Conservation (phyloP, 1,139 yeast species). For the Hansenula anomala region DNA sequence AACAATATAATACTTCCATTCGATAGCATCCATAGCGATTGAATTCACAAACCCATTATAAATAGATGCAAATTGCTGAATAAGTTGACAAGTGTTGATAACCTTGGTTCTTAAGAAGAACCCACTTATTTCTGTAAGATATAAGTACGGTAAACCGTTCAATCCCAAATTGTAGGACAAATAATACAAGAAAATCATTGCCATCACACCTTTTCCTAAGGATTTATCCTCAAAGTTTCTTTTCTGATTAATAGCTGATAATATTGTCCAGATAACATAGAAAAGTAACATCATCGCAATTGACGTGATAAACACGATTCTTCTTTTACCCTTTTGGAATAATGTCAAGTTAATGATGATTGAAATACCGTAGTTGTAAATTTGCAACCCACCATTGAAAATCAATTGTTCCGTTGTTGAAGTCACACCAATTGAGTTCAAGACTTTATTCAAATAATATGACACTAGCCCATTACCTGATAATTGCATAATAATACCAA, state of each 20-base stretch:
- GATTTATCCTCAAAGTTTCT: constrained; percentile 23
- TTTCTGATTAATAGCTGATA: constrained; percentile 28
- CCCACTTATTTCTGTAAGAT: constrained; percentile 35
- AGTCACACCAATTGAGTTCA: constrained; percentile 47
- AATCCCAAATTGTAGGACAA: constrained; percentile 29
- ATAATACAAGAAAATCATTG: constrained; percentile 32
- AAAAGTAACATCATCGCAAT: constrained; percentile 27
- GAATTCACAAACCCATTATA: constrained; percentile 51
- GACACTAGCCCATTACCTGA: too few species aligned
- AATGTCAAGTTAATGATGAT: constrained; percentile 25
- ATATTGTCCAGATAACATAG: constrained; percentile 31
- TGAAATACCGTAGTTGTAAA: constrained; percentile 24
- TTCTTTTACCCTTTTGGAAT: constrained; percentile 26
- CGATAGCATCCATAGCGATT: constrained; percentile 53
- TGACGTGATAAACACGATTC: constrained; percentile 24
- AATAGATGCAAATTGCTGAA: constrained; percentile 26
- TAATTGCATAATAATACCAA: constrained; percentile 30
- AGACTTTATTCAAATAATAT: constrained; percentile 42
- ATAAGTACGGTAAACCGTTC: constrained; percentile 28
- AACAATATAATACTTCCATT: constrained; percentile 59
- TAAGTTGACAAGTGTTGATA: constrained; percentile 23
- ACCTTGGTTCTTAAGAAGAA: constrained; percentile 34
- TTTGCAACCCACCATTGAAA: constrained; percentile 34
- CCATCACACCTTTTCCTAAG: constrained; percentile 31
- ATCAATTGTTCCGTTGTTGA: constrained; percentile 37